These are phyloP conservation scores for Diaporthe citrichinensis DNA, from an alignment of 2,329 filamentous ascomycete genomes.

Conservation along the genomic window DNA sequence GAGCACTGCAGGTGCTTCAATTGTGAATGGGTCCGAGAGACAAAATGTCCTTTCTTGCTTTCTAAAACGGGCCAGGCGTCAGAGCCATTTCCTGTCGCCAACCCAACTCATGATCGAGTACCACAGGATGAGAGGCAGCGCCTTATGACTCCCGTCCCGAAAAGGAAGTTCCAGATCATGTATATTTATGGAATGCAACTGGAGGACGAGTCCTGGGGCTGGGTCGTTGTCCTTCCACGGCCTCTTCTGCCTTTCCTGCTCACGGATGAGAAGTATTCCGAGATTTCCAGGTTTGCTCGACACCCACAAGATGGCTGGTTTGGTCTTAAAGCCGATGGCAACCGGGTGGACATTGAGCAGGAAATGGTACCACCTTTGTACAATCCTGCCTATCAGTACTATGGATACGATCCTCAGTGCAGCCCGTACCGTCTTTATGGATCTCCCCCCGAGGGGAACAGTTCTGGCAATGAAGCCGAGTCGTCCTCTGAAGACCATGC, in stretches of 20 bases:
- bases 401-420: not conserved
- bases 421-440: not conserved
- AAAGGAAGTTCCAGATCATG: not conserved
- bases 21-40: not conserved
- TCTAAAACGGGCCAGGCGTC: not conserved
- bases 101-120: not conserved
- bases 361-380: not conserved
- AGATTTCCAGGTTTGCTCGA: not conserved
- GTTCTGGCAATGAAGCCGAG: not conserved
- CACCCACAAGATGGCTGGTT: not conserved
- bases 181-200: not conserved
- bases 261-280: not conserved
- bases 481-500: too few species aligned
- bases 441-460: rapidly evolving
- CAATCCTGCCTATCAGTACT: not conserved
- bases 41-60: not conserved
- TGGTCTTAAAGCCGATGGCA: not conserved
- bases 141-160: not conserved
- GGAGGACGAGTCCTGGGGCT: not conserved
- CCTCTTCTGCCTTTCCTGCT: conserved; percentile 3
- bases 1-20: not conserved
- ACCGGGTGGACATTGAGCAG: not conserved
- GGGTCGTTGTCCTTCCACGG: not conserved
- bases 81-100: not conserved
- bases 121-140: not conserved